Percentiles rank a stretch among this genome's conserved stretches.
These are phyloP conservation scores for Geranium brycei DNA, from an alignment of 345 rosid genomes.

Conservation along the genomic window DNA sequence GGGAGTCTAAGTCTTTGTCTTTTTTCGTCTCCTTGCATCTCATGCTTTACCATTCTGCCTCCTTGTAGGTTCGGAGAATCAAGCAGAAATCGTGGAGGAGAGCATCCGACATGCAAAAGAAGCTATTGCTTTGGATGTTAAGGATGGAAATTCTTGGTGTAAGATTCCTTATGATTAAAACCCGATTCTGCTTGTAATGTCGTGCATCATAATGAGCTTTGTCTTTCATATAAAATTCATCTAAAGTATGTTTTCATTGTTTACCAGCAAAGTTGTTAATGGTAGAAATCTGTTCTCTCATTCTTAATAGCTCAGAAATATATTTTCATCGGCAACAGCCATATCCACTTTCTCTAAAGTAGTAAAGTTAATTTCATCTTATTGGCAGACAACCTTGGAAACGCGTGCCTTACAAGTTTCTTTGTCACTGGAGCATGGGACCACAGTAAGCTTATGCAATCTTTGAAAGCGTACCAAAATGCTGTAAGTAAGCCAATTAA, in stretches of 20 bases:
- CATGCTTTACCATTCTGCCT: conserved; percentile 6
- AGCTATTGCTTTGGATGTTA: conserved; percentile 61
- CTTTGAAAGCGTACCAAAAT: conserved; percentile 64
- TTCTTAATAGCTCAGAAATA: background rate
- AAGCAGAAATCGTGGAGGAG: conserved; percentile 39
- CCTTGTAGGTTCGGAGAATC: conserved; percentile 42
- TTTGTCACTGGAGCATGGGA: conserved; percentile 66
- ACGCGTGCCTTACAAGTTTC: conserved; percentile 61
- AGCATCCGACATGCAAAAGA: conserved; percentile 66
- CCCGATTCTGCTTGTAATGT: background rate
- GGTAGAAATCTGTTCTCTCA: too few relatives aligned
- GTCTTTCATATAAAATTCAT: background rate
- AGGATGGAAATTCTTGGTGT: conserved; percentile 78
- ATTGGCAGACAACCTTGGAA: conserved; percentile 58
- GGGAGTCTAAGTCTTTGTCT: background rate
- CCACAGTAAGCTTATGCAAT: conserved; percentile 48
- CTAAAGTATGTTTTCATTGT: background rate
- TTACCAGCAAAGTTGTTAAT: too few relatives aligned
- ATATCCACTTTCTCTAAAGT: background rate
- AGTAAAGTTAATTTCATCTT: conserved; percentile 11
- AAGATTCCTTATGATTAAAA: conserved; percentile 13
- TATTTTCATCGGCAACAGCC: background rate
- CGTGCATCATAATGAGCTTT: background rate
- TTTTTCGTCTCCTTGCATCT: background rate
- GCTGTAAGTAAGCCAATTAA: conserved; percentile 37